Percentiles rank a stretch among this genome's conserved stretches.
These are phyloP conservation scores for Russula compacta DNA, from an alignment of 768 basidiomycete genomes.

Conservation along the genomic window DNA sequence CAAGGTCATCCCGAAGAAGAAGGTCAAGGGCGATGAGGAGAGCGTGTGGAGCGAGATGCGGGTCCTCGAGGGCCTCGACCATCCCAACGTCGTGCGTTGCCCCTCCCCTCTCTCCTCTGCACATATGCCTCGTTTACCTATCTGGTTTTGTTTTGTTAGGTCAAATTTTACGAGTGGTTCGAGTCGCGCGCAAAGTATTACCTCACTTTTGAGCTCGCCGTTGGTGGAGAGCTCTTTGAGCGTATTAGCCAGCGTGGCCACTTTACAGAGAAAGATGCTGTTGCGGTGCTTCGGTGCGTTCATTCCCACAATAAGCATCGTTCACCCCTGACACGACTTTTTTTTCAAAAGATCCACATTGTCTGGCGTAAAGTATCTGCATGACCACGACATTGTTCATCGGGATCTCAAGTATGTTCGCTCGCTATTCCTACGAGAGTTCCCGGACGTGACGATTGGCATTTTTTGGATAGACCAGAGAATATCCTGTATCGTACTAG, in stretches of 20 bases:
- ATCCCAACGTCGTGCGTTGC: slow-evolving; percentile 75
- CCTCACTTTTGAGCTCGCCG: slow-evolving; percentile 88
- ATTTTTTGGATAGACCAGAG: slow-evolving; percentile 58
- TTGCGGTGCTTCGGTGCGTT: slow-evolving; percentile 60
- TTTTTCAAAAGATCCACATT: slow-evolving; percentile 53
- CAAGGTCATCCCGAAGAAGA: slow-evolving; percentile 93
- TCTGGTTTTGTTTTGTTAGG: slow-evolving; percentile 48
- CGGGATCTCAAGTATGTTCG: slow-evolving; percentile 75
- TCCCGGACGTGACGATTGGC: not conserved
- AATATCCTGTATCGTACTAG: slow-evolving; percentile 88
- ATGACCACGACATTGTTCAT: slow-evolving; percentile 90
- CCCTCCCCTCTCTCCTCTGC: not conserved
- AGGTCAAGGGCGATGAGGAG: slow-evolving; percentile 83
- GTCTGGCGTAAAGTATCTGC: slow-evolving; percentile 82
- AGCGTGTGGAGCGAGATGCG: slow-evolving; percentile 93
- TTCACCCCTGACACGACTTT: not conserved
- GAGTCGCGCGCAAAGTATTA: slow-evolving; percentile 93
- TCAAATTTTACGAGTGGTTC: slow-evolving; percentile 96
- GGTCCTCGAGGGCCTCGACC: slow-evolving; percentile 80
- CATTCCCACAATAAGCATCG: not conserved
- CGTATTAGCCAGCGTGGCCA: slow-evolving; percentile 77
- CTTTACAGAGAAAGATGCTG: slow-evolving; percentile 90
- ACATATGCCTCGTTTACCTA: not conserved
- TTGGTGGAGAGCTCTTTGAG: slow-evolving; percentile 92
- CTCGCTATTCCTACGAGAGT: not conserved